phyloP scores from a whole-genome alignment of 106 monocot genomes.

The Apostasia ramifera region DNA sequence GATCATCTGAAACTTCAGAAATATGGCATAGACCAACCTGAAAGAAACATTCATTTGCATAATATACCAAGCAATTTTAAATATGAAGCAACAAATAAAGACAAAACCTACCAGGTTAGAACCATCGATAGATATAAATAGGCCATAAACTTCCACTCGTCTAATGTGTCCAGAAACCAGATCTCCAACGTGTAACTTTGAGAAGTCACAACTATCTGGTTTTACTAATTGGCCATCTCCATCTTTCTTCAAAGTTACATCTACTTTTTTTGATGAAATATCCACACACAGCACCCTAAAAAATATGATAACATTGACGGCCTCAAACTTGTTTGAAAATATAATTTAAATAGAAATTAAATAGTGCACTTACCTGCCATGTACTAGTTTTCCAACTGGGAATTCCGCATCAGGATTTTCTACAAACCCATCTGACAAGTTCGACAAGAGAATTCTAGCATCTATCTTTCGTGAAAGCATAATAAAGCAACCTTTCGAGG shows the following conservation, averaged over 20 bases:
- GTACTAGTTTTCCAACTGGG: conserved; percentile 69
- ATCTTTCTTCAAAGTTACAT: conserved; percentile 55
- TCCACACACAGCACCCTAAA: conserved; percentile 82
- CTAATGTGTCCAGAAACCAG: conserved; percentile 62
- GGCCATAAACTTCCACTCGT: conserved; percentile 63
- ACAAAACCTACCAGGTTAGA: conserved; percentile 48
- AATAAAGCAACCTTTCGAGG: conserved; percentile 85
- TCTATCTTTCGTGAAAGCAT: conserved; percentile 76
- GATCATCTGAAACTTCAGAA: conserved; percentile 71
- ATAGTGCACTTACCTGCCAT: conserved; percentile 39
- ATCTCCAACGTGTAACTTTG: conserved; percentile 65
- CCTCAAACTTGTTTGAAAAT: neutral
- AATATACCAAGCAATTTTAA: neutral
- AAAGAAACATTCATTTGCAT: conserved; percentile 3
- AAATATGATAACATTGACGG: neutral
- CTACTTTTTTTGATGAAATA: conserved; percentile 59
- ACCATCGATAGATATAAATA: conserved; percentile 68
- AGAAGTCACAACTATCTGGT: conserved; percentile 19
- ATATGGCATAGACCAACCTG: conserved; percentile 95
- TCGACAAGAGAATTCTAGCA: conserved; percentile 74
- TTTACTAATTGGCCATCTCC: conserved; percentile 21
- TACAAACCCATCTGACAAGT: conserved; percentile 75
- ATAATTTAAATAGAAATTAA: neutral
- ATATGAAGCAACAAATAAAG: conserved; percentile 2
- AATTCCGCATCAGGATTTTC: conserved; percentile 70